Conservation (phyloP, 768 basidiomycete species). For the Lactifluus echinatus region DNA sequence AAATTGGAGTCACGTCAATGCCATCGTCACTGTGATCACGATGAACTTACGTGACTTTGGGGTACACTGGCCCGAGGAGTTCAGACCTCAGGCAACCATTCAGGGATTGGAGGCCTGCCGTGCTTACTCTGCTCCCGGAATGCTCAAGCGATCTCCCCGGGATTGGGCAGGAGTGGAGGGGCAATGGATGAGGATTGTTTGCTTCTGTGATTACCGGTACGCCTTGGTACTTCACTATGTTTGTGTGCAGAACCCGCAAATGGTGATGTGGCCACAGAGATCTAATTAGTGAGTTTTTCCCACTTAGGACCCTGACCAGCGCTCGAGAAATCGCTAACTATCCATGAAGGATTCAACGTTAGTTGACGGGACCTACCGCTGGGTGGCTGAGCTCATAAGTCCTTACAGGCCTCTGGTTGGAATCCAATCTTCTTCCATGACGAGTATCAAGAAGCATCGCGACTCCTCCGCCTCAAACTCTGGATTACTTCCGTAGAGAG, state of each 20-base stretch:
- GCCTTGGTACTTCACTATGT: conserved; percentile 9
- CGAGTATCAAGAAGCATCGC: conserved; percentile 55
- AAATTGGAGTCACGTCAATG: conserved; percentile 59
- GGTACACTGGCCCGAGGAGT: conserved; percentile 12
- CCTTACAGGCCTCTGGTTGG: conserved; percentile 16
- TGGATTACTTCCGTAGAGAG: conserved; percentile 32
- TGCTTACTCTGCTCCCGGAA: conserved; percentile 45
- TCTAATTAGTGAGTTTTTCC: conserved; percentile 33
- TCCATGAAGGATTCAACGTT: conserved; percentile 27
- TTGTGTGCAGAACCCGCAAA: not conserved
- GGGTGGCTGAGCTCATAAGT: not conserved
- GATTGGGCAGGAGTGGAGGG: conserved; percentile 78
- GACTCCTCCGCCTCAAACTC: conserved; percentile 51
- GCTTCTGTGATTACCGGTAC: conserved; percentile 73
- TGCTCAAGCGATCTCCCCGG: conserved; percentile 24
- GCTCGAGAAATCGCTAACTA: not conserved
- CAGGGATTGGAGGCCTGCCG: conserved; percentile 41
- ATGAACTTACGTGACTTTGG: conserved; percentile 41
- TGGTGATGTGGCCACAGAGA: conserved; percentile 25
- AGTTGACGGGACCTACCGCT: conserved; percentile 2
- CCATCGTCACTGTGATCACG: conserved; percentile 45
- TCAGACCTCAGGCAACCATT: conserved; percentile 4
- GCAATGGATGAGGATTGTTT: conserved; percentile 65
- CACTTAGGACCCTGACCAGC: not conserved
- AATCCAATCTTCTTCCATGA: conserved; percentile 43